phyloP scores from a whole-genome alignment of 495 filamentous ascomycete genomes.

The Polyplosphaeria fusca region DNA sequence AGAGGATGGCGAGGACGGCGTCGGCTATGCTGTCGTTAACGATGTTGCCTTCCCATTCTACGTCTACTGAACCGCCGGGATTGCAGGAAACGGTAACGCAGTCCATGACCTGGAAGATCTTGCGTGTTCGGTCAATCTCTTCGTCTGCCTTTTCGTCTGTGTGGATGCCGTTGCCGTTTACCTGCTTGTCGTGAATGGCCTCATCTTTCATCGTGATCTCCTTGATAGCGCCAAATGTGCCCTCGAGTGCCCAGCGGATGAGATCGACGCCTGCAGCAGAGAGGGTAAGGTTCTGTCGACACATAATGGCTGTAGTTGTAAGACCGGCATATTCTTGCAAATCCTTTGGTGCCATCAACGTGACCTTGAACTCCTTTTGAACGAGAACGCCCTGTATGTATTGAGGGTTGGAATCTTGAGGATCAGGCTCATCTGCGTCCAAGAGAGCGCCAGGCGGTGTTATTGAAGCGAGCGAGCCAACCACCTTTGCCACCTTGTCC shows the following conservation, averaged over 20 bases:
- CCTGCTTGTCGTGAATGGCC: constrained; percentile 44
- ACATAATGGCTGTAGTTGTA: constrained; percentile 86
- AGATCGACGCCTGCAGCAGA: constrained; percentile 85
- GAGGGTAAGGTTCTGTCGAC: constrained; percentile 81
- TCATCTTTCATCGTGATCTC: constrained; percentile 52
- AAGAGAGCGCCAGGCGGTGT: constrained; percentile 53
- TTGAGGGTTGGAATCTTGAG: constrained; percentile 47
- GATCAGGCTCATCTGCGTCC: constrained; percentile 25
- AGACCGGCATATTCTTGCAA: constrained; percentile 92
- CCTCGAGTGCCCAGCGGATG: constrained; percentile 89
- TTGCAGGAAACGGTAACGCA: constrained; percentile 74
- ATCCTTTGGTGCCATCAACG: constrained; percentile 93
- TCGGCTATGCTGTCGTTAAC: constrained; percentile 97
- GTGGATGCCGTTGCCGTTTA: constrained; percentile 49
- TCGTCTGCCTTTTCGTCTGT: constrained; percentile 57
- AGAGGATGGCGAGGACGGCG: constrained; percentile 84
- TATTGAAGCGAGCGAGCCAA: constrained; percentile 84
- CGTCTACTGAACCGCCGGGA: constrained; percentile 70
- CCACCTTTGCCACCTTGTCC: constrained; percentile 95
- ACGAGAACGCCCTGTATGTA: constrained; percentile 87
- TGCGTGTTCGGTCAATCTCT: constrained; percentile 51
- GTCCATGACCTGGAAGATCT: constrained; percentile 82
- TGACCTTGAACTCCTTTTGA: constrained; percentile 94
- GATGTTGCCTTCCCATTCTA: constrained; percentile 98
- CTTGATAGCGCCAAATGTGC: constrained; percentile 85